Conservation (phyloP, 768 basidiomycete species). For the Boletus tylopilopsis region DNA sequence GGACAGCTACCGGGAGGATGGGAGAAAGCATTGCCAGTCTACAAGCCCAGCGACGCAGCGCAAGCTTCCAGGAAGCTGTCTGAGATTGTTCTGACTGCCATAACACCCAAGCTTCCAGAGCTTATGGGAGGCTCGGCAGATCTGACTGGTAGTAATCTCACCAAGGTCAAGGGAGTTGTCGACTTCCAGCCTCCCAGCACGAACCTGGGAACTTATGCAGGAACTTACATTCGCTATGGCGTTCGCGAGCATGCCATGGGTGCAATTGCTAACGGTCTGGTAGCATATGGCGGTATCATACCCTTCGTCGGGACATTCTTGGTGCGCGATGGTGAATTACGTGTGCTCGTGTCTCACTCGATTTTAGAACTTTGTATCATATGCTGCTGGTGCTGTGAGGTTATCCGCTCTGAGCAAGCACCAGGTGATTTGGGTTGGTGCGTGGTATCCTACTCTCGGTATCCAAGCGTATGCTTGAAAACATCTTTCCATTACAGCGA, state of each 20-base stretch:
- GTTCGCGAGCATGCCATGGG: slow-evolving; percentile 98
- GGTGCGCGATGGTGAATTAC: slow-evolving; percentile 36
- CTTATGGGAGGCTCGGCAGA: slow-evolving; percentile 88
- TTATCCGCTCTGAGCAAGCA: slow-evolving; percentile 86
- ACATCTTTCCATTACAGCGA: slow-evolving; percentile 45
- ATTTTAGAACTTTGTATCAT: slow-evolving; percentile 83
- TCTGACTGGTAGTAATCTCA: slow-evolving; percentile 89
- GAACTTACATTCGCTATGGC: slow-evolving; percentile 93
- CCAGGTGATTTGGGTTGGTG: slow-evolving; percentile 91
- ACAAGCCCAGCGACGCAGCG: slow-evolving; percentile 78
- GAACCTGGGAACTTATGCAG: slow-evolving; percentile 76
- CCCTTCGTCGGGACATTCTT: slow-evolving; percentile 93
- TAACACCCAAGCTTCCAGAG: slow-evolving; percentile 76
- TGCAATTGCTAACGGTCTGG: slow-evolving; percentile 88
- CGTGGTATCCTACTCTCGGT: slow-evolving; percentile 27
- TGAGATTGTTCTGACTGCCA: slow-evolving; percentile 78
- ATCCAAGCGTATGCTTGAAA: not conserved
- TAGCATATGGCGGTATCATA: slow-evolving; percentile 87
- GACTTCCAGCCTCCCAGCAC: slow-evolving; percentile 94
- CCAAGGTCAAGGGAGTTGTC: slow-evolving; percentile 75
- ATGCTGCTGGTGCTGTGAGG: slow-evolving; percentile 89
- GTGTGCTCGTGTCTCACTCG: slow-evolving; percentile 7
- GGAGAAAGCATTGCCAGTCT: slow-evolving; percentile 83
- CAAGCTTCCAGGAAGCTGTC: slow-evolving; percentile 92
- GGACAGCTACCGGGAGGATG: slow-evolving; percentile 82